Percentiles rank a stretch among this genome's conserved stretches.
phyloP scores from a whole-genome alignment of 2,329 filamentous ascomycete genomes.

The Cladosporium sp. region DNA sequence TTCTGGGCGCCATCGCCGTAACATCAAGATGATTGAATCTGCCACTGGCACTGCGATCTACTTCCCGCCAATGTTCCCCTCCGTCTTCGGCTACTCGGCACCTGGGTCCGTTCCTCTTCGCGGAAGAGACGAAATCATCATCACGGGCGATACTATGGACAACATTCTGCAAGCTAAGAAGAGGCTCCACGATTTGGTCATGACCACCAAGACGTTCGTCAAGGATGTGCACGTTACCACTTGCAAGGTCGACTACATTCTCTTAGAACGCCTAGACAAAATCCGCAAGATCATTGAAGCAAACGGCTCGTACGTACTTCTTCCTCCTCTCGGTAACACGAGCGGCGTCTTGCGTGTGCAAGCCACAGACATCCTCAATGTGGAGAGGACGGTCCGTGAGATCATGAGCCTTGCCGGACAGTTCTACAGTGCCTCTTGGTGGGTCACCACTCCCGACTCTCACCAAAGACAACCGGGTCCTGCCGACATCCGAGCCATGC shows the following conservation, averaged over 20 bases:
- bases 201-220: constrained; percentile 68
- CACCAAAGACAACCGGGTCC: constrained; percentile 57
- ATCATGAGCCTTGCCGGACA: constrained; percentile 94
- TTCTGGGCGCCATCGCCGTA: constrained; percentile 89
- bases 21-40: constrained; percentile 96
- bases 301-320: constrained; percentile 91
- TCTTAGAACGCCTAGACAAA: constrained; percentile 88
- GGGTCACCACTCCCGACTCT: constrained; percentile 74
- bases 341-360: constrained; percentile 84
- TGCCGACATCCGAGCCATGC: constrained; percentile 78
- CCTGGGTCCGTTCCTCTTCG: constrained; percentile 69
- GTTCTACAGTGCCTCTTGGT: constrained; percentile 97
- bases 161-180: constrained; percentile 85
- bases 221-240: constrained; percentile 89
- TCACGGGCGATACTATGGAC: constrained; percentile 83
- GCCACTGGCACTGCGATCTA: constrained; percentile 95
- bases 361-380: constrained; percentile 86
- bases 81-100: constrained; percentile 85
- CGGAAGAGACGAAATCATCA: constrained; percentile 86
- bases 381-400: constrained; percentile 91
- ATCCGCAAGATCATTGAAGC: constrained; percentile 96
- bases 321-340: constrained; percentile 82
- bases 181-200: constrained; percentile 81
- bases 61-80: constrained; percentile 90
- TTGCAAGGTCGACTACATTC: constrained; percentile 90